A percentile compares a stretch with the other conserved stretches of the same genome.
Evolutionary conservation across 768 basidiomycete genomes (phyloP).

Genomic region (Tephrocybe sp.): DNA sequence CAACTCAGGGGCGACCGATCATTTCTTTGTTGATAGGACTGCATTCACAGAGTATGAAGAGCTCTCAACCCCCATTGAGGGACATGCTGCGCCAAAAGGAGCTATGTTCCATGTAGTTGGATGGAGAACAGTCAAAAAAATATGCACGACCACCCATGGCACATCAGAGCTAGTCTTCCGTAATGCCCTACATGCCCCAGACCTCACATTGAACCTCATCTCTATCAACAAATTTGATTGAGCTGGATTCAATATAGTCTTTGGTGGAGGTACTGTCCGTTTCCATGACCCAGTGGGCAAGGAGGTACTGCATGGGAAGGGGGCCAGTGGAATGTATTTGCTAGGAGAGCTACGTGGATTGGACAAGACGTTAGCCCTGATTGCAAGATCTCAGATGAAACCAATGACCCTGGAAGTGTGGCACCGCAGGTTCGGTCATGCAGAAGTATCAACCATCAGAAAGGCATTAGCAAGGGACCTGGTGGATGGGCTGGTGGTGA

Average conservation of each 20-base stretch:
- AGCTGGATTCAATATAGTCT: not conserved
- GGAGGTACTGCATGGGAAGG: not conserved
- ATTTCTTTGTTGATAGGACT: constrained; percentile 19
- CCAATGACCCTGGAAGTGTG: not conserved
- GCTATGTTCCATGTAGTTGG: not conserved
- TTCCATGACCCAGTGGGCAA: not conserved
- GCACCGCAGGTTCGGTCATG: not conserved
- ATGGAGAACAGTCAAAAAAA: not conserved
- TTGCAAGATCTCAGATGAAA: no score
- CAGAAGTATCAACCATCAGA: not conserved
- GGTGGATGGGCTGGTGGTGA: constrained; percentile 22
- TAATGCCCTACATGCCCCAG: constrained; percentile 16
- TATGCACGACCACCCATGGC: not conserved
- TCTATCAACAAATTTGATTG: not conserved
- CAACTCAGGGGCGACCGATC: constrained; percentile 17
- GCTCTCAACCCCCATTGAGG: not conserved
- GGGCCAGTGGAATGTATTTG: not conserved
- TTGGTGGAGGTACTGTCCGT: not conserved
- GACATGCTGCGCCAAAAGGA: not conserved
- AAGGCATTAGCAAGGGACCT: not conserved
- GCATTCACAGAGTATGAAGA: constrained; percentile 12
- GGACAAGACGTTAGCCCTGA: no score
- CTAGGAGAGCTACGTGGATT: not conserved
- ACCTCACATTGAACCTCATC: not conserved
- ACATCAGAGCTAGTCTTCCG: constrained; percentile 17